phyloP scores from a whole-genome alignment of 1,284 basidiomycete genomes.

The Cryptococcus maquisensis region DNA sequence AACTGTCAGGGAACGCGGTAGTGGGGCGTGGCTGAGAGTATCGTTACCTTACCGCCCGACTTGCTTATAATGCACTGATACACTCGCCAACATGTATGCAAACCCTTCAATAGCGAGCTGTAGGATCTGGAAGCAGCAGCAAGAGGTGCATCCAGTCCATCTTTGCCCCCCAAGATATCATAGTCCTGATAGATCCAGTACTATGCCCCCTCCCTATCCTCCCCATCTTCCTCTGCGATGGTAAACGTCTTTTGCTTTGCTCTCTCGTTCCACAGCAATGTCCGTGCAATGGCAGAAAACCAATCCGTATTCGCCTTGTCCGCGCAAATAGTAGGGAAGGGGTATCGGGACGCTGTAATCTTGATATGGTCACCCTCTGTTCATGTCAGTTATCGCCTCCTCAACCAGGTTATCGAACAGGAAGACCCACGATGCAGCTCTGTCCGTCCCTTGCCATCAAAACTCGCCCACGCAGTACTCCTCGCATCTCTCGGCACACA shows the following conservation, averaged over 20 bases:
- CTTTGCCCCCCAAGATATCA: too few species aligned
- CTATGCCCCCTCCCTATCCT: neutral
- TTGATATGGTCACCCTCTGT: constrained; percentile 98
- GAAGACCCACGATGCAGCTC: constrained; percentile 78
- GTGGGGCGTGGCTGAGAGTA: too few species aligned
- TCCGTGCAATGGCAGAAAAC: constrained; percentile 96
- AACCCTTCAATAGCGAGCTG: too few species aligned
- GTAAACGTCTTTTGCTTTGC: constrained; percentile 96
- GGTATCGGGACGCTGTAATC: constrained; percentile 94
- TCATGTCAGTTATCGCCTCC: neutral
- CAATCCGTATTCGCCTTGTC: constrained; percentile 97
- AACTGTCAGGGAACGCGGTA: too few species aligned
- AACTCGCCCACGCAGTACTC: constrained; percentile 97
- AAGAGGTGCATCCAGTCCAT: too few species aligned
- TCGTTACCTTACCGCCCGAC: too few species aligned
- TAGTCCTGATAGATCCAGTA: too few species aligned
- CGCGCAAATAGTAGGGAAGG: constrained; percentile 97
- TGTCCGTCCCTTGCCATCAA: constrained; percentile 93
- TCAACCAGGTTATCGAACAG: neutral
- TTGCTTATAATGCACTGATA: too few species aligned
- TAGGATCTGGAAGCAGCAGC: too few species aligned
- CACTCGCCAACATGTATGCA: too few species aligned
- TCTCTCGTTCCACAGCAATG: constrained; percentile 95
- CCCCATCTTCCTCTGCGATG: constrained; percentile 77
- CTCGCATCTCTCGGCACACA: constrained; percentile 98